phyloP scores from a whole-genome alignment of 2,329 filamentous ascomycete species.

The Botrytis hyacinthi region DNA sequence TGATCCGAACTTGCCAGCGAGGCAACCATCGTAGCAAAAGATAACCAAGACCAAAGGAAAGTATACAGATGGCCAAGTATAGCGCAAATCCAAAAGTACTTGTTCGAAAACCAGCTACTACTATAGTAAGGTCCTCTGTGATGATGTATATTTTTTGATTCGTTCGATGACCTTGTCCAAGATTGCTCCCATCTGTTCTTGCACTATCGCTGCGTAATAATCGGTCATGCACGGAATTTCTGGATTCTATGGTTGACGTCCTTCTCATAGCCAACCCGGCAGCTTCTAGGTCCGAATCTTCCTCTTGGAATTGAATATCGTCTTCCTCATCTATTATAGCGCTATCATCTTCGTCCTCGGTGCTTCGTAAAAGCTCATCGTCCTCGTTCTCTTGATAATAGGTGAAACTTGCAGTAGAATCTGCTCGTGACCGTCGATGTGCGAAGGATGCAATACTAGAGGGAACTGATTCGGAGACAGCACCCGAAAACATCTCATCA shows the following conservation, averaged over 20 bases:
- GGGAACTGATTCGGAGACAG: constrained; percentile 92
- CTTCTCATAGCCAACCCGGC: constrained; percentile 48
- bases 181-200: constrained; percentile 64
- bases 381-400: constrained; percentile 75
- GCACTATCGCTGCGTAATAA: constrained; percentile 71
- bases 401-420: constrained; percentile 84
- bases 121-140: constrained; percentile 91
- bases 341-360: constrained; percentile 41
- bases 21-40: constrained; percentile 88
- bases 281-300: constrained; percentile 39
- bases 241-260: constrained; percentile 60
- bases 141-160: constrained; percentile 92
- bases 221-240: constrained; percentile 56
- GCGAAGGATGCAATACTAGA: constrained; percentile 90
- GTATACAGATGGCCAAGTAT: constrained; percentile 69
- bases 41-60: constrained; percentile 76
- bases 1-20: constrained; percentile 74
- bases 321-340: constrained; percentile 43
- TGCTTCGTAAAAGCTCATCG: constrained; percentile 44
- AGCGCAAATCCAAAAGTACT: constrained; percentile 64
- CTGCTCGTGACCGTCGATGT: constrained; percentile 75
- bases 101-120: constrained; percentile 86
- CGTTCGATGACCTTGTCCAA: constrained; percentile 58
- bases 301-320: constrained; percentile 37
- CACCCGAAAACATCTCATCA: constrained; percentile 92